Evolutionary conservation across 169 alveolate species (phyloP).

Genomic region (Eimeria sp.): DNA sequence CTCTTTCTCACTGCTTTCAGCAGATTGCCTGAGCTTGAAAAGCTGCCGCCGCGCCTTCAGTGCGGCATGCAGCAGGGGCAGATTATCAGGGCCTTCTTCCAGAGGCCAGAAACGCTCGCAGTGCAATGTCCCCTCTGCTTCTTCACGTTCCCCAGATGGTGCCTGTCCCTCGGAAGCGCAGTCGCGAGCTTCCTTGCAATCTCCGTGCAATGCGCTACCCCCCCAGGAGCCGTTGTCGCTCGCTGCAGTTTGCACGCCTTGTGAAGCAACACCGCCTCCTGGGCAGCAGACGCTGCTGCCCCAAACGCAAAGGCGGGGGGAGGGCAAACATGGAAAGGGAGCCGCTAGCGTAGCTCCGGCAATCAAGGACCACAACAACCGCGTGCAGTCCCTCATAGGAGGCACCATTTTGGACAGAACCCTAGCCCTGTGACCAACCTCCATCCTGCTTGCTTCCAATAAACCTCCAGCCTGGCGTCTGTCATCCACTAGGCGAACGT

Average conservation of each 20-base stretch:
- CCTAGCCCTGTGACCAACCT: background rate
- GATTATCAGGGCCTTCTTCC: background rate
- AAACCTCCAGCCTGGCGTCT: background rate
- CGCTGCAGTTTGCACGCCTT: background rate
- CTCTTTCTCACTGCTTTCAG: background rate
- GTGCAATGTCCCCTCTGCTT: background rate
- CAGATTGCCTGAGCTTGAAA: constrained; percentile 14
- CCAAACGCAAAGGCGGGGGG: background rate
- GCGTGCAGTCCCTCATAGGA: constrained; percentile 68
- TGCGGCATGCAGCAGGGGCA: constrained; percentile 14
- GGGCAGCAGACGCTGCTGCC: background rate
- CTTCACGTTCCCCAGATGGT: background rate
- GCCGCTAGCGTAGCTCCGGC: constrained; percentile 57
- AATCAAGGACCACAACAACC: constrained; percentile 55
- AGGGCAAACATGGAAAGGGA: background rate
- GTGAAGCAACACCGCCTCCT: background rate
- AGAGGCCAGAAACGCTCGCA: constrained; percentile 58
- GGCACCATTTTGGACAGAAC: constrained; percentile 16
- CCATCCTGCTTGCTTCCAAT: background rate
- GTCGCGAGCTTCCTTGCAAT: background rate
- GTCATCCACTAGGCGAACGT: background rate
- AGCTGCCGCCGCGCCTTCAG: constrained; percentile 54
- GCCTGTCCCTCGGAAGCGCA: background rate
- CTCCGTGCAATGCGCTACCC: background rate
- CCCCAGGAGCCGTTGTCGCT: background rate